These are phyloP conservation scores for Hemisphaericaspora subhashii DNA, from an alignment of 1,139 yeast species.

Conservation along the genomic window DNA sequence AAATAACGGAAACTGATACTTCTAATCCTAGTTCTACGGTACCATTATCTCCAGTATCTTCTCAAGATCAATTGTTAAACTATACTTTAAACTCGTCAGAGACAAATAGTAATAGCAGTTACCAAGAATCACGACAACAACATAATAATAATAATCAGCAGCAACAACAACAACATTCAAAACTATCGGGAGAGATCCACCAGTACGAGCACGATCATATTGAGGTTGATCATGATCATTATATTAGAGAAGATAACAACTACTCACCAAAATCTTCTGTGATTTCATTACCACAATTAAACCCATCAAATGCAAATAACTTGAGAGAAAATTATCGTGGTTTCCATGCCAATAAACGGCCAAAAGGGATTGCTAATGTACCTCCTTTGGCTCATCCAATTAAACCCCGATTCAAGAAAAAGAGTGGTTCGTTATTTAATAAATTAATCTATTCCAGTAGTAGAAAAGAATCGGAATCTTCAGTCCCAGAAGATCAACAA, in stretches of 20 bases:
- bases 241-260: constrained; percentile 13
- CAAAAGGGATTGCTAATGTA: constrained; percentile 30
- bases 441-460: constrained; percentile 46
- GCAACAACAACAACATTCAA: neutral
- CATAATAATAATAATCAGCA: neutral
- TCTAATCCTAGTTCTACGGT: neutral
- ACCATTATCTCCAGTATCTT: neutral
- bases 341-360: constrained; percentile 43
- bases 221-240: constrained; percentile 4
- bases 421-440: constrained; percentile 45
- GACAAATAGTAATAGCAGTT: neutral
- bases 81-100: neutral
- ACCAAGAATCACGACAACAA: neutral
- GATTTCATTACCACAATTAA: constrained; percentile 18
- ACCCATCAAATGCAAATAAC: constrained; percentile 4
- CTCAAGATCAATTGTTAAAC: constrained; percentile 1
- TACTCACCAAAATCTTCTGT: constrained; percentile 28
- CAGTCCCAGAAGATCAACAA: neutral
- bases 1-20: neutral
- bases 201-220: neutral
- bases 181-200: too few relatives aligned
- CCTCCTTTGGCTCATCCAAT: constrained; percentile 55
- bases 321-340: constrained; percentile 44
- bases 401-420: constrained; percentile 48
- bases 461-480: constrained; percentile 29